These are phyloP conservation scores for Chrysophaeum taylorii DNA, from an alignment of 352 stramenopile species.

Conservation along the genomic window DNA sequence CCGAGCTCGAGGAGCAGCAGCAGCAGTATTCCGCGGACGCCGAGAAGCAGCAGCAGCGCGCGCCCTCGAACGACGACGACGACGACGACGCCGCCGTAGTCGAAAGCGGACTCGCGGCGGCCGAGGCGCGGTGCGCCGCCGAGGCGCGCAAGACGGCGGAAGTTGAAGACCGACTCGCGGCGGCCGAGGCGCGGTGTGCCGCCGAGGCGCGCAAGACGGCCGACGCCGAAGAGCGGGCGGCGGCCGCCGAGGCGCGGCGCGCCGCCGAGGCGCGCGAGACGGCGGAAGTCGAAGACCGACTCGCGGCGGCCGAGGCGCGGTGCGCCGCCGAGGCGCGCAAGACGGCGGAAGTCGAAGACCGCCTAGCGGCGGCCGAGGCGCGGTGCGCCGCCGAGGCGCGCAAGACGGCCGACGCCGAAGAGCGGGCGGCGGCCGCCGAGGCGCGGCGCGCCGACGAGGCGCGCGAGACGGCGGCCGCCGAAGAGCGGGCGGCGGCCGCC, in stretches of 20 bases:
- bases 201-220: background rate
- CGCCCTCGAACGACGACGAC: background rate
- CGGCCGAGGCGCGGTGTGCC: background rate
- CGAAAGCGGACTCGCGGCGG: no score
- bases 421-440: background rate
- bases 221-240: background rate
- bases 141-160: background rate
- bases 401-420: background rate
- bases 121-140: no score
- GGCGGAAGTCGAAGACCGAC: background rate
- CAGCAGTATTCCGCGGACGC: no score
- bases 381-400: background rate
- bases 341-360: background rate
- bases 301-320: background rate
- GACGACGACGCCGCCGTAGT: background rate
- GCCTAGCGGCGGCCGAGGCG: background rate
- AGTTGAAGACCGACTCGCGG: background rate
- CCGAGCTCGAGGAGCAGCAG: background rate
- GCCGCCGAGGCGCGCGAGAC: background rate
- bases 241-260: background rate
- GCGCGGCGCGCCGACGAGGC: no score
- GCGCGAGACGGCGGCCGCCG: background rate
- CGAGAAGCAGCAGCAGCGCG: no score
- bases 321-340: background rate
- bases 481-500: background rate